Evolutionary conservation across 805 yeast genomes (phyloP), one percentile per base, ranked within the genome.

Genomic region (Candida insectorum): DNA sequence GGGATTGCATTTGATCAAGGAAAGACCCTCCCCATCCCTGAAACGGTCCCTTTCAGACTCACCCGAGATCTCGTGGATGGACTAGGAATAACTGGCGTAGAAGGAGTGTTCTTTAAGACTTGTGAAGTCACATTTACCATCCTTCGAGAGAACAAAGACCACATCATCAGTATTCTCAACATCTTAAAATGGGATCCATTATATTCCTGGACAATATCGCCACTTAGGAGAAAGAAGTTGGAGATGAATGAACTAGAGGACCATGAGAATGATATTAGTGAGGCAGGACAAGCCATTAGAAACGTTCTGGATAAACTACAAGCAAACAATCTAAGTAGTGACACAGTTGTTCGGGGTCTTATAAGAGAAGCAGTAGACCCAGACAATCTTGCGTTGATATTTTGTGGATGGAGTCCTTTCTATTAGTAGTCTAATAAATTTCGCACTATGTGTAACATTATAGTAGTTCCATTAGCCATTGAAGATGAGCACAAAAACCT

Each of bases 1-100:
- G 99, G 98, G 0, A 89, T 93, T 28, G 94, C 97, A 0, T 93
- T 93, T 62, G 98, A 93, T 54, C 96, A 88, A 49, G 98, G 97
- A 0, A 79, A 75, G 47, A 60, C 79, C 10, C 63, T 93, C 24
- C 81, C 91, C 0, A 75, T 91, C 6, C 98, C 99, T 0, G 99
- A 93, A 50, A 71, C 84, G 0, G 95, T 94, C 5, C 98, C 99
- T 3, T 93, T 93, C 58, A 68, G 99, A 44, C 57, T 93, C 30
- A 93, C 98, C 0, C 83, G 79, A 31, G 91, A 93, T 51, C 72
- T 93, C 67, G 79, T 80, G 3, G 96, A 88, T 55, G 97, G 96
- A 0, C 69, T 85, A 49, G 97, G 97, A 2, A 77, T 87, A 0
- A 74, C 84, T n/a, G 96, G 95, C 0, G 76, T 76, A 0, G 76